These are phyloP conservation scores for Antitrichia curtipendula DNA, from an alignment of 225 moss, liverwort and hornwort genomes.

Conservation along the genomic window DNA sequence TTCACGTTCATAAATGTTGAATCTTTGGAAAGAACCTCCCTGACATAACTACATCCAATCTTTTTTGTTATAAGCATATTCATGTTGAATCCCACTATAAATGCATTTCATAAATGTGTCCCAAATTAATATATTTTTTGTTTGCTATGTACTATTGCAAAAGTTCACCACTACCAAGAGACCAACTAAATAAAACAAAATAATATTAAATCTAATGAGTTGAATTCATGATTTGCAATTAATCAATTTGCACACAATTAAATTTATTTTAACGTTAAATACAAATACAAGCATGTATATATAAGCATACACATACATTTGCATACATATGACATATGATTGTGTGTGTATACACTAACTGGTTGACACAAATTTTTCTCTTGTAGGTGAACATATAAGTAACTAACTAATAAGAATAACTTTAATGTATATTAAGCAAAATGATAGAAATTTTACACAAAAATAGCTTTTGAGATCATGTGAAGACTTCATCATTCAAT, in stretches of 20 bases:
- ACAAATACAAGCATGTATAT: fast-evolving
- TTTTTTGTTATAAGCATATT: not conserved
- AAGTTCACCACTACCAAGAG: not conserved
- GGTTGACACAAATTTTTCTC: not conserved
- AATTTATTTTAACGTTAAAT: not conserved
- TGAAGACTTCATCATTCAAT: not conserved
- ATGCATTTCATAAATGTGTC: not conserved
- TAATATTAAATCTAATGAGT: fast-evolving
- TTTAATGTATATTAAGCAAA: no score
- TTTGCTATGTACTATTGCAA: not conserved
- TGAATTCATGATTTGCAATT: not conserved
- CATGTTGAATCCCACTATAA: not conserved
- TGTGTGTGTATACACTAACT: fast-evolving
- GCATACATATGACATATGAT: not conserved
- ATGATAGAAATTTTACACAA: not conserved
- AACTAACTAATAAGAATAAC: not conserved
- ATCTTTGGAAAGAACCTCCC: not conserved
- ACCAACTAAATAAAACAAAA: not conserved
- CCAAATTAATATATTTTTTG: not conserved
- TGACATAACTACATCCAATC: not conserved
- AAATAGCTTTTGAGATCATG: not conserved
- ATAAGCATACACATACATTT: not conserved
- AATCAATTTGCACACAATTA: not conserved
- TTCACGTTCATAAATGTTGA: not conserved
- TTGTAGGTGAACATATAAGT: fast-evolving